These are phyloP conservation scores for Monosporascus sp. DNA, from an alignment of 2,329 filamentous ascomycete genomes.

Conservation along the genomic window DNA sequence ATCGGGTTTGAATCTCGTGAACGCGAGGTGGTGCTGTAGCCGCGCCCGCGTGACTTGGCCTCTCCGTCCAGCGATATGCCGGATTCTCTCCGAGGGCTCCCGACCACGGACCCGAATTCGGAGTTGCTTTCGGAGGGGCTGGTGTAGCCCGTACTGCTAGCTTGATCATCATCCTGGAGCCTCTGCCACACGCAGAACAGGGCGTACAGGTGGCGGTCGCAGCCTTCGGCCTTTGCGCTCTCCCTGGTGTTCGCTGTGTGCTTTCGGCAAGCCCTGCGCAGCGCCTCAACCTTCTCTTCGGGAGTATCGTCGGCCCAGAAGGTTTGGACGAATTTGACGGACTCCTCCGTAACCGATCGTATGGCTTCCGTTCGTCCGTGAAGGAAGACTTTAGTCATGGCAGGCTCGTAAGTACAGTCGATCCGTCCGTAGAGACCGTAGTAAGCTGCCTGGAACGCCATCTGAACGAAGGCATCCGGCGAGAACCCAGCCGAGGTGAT, in stretches of 20 bases:
- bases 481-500: slow-evolving; percentile 97
- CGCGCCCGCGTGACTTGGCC: slow-evolving; percentile 35
- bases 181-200: slow-evolving; percentile 94
- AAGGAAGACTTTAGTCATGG: slow-evolving; percentile 93
- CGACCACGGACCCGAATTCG: slow-evolving; percentile 38
- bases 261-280: slow-evolving; percentile 76
- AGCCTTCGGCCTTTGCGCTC: slow-evolving; percentile 84
- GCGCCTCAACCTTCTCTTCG: slow-evolving; percentile 76
- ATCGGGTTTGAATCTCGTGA: slow-evolving; percentile 44
- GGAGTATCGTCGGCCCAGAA: slow-evolving; percentile 92
- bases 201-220: slow-evolving; percentile 89
- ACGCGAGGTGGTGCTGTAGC: slow-evolving; percentile 50
- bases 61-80: slow-evolving; percentile 37
- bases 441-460: slow-evolving; percentile 98
- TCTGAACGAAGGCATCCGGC: slow-evolving; percentile 94
- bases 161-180: slow-evolving; percentile 66
- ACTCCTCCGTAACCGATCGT: slow-evolving; percentile 75
- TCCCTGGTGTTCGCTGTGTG: slow-evolving; percentile 76
- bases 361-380: slow-evolving; percentile 95
- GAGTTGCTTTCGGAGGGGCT: slow-evolving; percentile 51
- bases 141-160: slow-evolving; percentile 56
- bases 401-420: slow-evolving; percentile 94
- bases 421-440: slow-evolving; percentile 92
- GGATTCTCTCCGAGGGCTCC: slow-evolving; percentile 50
- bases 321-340: slow-evolving; percentile 80